These are phyloP conservation scores for Stropharia rugosoannulata DNA, from an alignment of 768 basidiomycete genomes.

Conservation along the genomic window DNA sequence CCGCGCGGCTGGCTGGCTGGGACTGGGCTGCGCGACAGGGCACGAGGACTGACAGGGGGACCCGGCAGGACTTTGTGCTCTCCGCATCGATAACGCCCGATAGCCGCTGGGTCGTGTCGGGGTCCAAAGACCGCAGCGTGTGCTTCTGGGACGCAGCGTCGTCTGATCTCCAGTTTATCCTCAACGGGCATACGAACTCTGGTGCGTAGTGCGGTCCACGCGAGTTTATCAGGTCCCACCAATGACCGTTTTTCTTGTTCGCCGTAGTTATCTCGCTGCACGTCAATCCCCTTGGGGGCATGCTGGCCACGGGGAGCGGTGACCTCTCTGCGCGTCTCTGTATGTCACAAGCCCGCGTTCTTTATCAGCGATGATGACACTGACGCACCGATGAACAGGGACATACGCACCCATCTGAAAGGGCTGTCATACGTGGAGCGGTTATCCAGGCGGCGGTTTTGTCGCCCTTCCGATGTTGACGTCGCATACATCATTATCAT, in stretches of 20 bases:
- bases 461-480: too few relatives aligned
- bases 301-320: constrained; percentile 51
- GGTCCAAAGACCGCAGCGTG: constrained; percentile 90
- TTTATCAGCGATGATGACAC: background rate
- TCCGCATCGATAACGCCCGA: constrained; percentile 77
- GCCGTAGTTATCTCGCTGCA: constrained; percentile 47
- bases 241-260: background rate
- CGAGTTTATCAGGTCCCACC: background rate
- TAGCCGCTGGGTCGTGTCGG: constrained; percentile 92
- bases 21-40: background rate
- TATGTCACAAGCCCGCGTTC: constrained; percentile 23
- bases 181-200: constrained; percentile 53
- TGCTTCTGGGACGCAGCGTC: constrained; percentile 86
- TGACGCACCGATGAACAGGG: constrained; percentile 6
- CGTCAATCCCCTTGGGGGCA: constrained; percentile 38
- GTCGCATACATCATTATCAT: background rate
- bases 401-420: constrained; percentile 8
- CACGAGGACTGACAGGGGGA: background rate
- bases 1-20: too few relatives aligned
- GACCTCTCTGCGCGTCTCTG: constrained; percentile 52
- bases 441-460: too few relatives aligned
- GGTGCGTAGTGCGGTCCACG: constrained; percentile 4
- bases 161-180: constrained; percentile 82
- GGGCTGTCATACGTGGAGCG: background rate
- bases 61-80: constrained; percentile 51